Percentiles rank a stretch among this genome's conserved stretches.
Evolutionary conservation across 1,284 basidiomycete species (phyloP).

Genomic region (Ganoderma lucidum): DNA sequence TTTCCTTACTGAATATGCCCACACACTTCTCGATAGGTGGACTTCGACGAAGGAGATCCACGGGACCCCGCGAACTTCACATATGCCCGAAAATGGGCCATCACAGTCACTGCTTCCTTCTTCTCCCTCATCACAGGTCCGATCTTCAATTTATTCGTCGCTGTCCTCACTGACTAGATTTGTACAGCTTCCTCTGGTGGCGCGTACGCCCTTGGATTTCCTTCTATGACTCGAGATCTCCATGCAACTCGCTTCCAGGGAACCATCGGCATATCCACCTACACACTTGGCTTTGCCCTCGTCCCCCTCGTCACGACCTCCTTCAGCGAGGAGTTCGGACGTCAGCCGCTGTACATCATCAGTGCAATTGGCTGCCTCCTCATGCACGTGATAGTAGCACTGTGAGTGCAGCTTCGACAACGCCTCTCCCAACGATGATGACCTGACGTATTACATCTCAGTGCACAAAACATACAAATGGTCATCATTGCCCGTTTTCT

Average conservation of each 20-base stretch:
- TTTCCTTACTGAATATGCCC: background rate
- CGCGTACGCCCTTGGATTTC: constrained; percentile 65
- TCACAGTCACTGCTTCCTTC: constrained; percentile 64
- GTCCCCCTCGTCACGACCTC: constrained; percentile 78
- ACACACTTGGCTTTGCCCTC: constrained; percentile 73
- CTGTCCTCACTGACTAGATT: background rate
- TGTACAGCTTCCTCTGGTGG: constrained; percentile 57
- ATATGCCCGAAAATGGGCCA: constrained; percentile 51
- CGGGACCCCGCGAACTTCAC: constrained; percentile 62
- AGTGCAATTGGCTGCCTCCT: constrained; percentile 63
- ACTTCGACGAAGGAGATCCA: constrained; percentile 57
- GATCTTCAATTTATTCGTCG: constrained; percentile 15
- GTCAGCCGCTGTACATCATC: constrained; percentile 72
- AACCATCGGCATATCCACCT: constrained; percentile 67
- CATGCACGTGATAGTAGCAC: constrained; percentile 67
- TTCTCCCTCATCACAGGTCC: constrained; percentile 64
- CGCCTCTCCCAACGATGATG: too few relatives aligned
- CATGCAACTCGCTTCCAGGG: constrained; percentile 65
- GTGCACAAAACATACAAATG: constrained; percentile 72
- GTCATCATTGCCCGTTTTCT: constrained; percentile 75
- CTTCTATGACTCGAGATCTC: constrained; percentile 72
- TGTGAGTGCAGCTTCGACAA: constrained; percentile 54
- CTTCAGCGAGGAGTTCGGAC: constrained; percentile 81
- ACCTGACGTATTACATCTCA: constrained; percentile 33
- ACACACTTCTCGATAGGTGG: constrained; percentile 49